Evolutionary conservation across 345 rosid genomes (phyloP), one percentile per base, ranked within the genome.

Genomic region (Stellera chamaejasme): DNA sequence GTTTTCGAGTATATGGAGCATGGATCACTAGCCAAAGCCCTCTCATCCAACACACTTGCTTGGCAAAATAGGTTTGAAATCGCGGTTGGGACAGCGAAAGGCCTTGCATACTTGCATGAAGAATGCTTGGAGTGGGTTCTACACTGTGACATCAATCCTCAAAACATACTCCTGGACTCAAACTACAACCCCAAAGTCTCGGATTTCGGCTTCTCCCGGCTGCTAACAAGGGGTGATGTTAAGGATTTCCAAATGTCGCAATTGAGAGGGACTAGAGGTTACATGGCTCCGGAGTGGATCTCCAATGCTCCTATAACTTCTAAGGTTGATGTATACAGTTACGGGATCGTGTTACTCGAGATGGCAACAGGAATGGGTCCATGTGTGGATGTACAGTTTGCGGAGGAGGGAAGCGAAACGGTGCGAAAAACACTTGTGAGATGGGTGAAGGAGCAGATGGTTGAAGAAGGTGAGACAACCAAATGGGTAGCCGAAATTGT

Each of bases 101-200:
- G 80, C 36, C 66, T 80, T 58, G 80, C 85, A 28, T 77, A 83
- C 58, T 66, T 80, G 58, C 90, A 83, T 63, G 77, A 78, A 14
- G 86, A 78, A 43, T 83, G 83, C 58, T 70, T 78, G 26, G 84
- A 80, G 48, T 76, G 79, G 71, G 74, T 83, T 49, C 57, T 80
- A 27, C 90, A 83, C 43, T 82, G 89, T 5, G 86, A 83, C 51
- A 74, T 80, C 14, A 80, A 83, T 59, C 83, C 90, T n/a, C 79
- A 80, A 54, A 83, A 80, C 61, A 74, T 83, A 48, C 70, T 83
- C 53, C 70, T 83, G 23, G 82, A 78, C 43, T 59, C 48, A 5
- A 75, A 72, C 12, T 74, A 71, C 16, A 73, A 78, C 42, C 77
- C 86, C 39, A 81, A 78, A 56, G 68, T 80, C 44, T 70, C 82